A percentile compares a stretch with the other conserved stretches of the same genome.
These are phyloP conservation scores for Botryotinia narcissicola DNA, from an alignment of 2,329 filamentous ascomycete genomes.

Conservation along the genomic window DNA sequence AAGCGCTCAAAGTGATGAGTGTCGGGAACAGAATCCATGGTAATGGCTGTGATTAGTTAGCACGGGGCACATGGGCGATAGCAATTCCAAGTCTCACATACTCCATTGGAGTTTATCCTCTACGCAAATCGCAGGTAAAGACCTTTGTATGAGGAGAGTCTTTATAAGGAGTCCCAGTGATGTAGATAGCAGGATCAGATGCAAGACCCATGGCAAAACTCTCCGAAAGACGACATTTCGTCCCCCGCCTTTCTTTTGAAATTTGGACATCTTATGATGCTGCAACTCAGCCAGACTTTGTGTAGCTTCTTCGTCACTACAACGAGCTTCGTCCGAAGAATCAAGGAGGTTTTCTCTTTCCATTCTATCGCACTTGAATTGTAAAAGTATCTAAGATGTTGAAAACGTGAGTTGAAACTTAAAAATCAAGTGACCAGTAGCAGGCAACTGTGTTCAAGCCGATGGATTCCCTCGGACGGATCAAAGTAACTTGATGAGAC, in stretches of 20 bases:
- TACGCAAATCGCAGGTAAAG: constrained; percentile 12
- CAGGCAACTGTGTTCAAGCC: neutral
- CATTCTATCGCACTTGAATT: neutral
- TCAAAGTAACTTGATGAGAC: neutral
- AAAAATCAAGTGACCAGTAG: neutral
- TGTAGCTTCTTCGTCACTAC: neutral
- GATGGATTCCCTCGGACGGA: neutral
- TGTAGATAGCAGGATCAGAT: neutral
- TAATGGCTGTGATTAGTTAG: constrained; percentile 2
- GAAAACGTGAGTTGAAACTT: neutral
- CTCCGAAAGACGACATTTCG: neutral
- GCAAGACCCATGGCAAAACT: neutral
- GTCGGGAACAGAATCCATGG: constrained; percentile 3
- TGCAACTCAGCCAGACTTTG: neutral
- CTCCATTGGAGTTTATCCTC: constrained; percentile 16
- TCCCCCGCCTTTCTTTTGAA: neutral
- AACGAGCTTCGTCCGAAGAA: neutral
- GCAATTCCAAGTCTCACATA: neutral
- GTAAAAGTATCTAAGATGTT: neutral
- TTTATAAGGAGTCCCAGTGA: constrained; percentile 8
- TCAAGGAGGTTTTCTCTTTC: neutral
- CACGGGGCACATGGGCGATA: neutral
- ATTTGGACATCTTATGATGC: neutral
- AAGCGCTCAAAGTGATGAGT: constrained; percentile 11
- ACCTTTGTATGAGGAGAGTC: neutral